Conservation (phyloP, 1,284 basidiomycete species). For the Gastroboletus turbinatus region DNA sequence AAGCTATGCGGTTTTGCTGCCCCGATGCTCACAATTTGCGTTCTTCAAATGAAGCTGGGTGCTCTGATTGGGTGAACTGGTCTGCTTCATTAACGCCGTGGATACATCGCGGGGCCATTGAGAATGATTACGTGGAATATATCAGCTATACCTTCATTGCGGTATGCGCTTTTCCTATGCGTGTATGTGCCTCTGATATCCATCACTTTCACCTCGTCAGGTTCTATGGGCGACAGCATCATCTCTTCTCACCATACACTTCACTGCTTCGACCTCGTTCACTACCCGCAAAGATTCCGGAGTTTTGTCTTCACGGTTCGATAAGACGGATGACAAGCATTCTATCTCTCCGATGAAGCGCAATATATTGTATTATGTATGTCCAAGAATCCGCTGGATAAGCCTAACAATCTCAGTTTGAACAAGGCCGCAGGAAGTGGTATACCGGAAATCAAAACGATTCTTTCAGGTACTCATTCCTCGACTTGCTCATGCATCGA, state of each 20-base stretch:
- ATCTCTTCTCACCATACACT: slow-evolving; percentile 78
- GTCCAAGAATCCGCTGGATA: slow-evolving; percentile 29
- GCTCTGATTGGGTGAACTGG: slow-evolving; percentile 79
- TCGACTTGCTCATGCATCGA: neutral
- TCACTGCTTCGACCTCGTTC: slow-evolving; percentile 88
- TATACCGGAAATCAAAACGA: slow-evolving; percentile 97
- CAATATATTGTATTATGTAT: slow-evolving; percentile 80
- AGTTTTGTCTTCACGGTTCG: slow-evolving; percentile 57
- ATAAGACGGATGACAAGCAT: slow-evolving; percentile 28
- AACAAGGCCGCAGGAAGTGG: slow-evolving; percentile 88
- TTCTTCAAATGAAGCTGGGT: slow-evolving; percentile 42
- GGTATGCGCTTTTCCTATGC: slow-evolving; percentile 45
- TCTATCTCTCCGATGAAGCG: slow-evolving; percentile 44
- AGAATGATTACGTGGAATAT: slow-evolving; percentile 62
- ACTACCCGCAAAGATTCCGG: slow-evolving; percentile 85
- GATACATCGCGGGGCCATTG: slow-evolving; percentile 17
- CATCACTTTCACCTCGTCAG: slow-evolving; percentile 37
- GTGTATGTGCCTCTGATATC: slow-evolving; percentile 1
- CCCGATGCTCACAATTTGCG: slow-evolving; percentile 37
- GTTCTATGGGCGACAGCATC: slow-evolving; percentile 71
- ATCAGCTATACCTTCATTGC: slow-evolving; percentile 75
- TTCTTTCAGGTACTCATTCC: slow-evolving; percentile 69
- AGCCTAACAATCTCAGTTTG: slow-evolving; percentile 17
- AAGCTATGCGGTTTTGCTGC: slow-evolving; percentile 84
- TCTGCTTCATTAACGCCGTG: slow-evolving; percentile 44